Base-by-base conservation (phyloP, 2,329 filamentous ascomycete genomes). In the Colletotrichum chlorophyti region DNA sequence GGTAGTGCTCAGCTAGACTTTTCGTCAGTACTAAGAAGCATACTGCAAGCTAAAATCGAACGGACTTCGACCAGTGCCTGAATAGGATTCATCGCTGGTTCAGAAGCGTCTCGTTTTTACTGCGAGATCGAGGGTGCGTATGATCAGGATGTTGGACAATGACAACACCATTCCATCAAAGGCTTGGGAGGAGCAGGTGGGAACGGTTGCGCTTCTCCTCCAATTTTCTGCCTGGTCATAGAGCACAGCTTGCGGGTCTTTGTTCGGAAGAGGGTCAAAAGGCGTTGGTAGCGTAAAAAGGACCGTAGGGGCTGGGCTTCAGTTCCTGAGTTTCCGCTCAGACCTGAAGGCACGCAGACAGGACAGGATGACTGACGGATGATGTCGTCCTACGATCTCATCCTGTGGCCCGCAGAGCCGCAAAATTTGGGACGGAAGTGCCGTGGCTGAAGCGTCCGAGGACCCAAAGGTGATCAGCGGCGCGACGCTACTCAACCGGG, bases 91-190 rank as follows among this genome's bases (percentile, higher is more conserved):
- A n/a, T n/a, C n/a, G n/a, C n/a, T n/a, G n/a, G n/a, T n/a, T n/a
- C n/a, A n/a, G n/a, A n/a, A n/a, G n/a, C n/a, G n/a, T n/a, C n/a
- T n/a, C n/a, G n/a, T n/a, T n/a, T n/a, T n/a, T n/a, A n/a, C n/a
- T n/a, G n/a, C n/a, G 11, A 32, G 15, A 2, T 40, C 12, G 15
- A n/a, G 6, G 23, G 19, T 48, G 43, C 31, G 43, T 45, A 50
- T 11, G n/a, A 31, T 40, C 34, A 40, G 45, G 57, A n/a, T 50
- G 32, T 15, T 60, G 52, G 52, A 45, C 52, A 38, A 38, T 50
- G 38, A 38, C 7, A 24, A 37, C 17, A 24, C 17, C 23, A 10
- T 42, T 47, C n/a, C n/a, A n/a, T n/a, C 29, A 10, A 19, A 15
- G 21, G 37, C 6, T 5, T 12, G 34, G 53, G 48, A 11, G 31